Percentiles rank a stretch among this genome's conserved stretches.
Evolutionary conservation across 192 early-diverging fungal genomes (phyloP).

Genomic region (Spizellomyces punctatus): DNA sequence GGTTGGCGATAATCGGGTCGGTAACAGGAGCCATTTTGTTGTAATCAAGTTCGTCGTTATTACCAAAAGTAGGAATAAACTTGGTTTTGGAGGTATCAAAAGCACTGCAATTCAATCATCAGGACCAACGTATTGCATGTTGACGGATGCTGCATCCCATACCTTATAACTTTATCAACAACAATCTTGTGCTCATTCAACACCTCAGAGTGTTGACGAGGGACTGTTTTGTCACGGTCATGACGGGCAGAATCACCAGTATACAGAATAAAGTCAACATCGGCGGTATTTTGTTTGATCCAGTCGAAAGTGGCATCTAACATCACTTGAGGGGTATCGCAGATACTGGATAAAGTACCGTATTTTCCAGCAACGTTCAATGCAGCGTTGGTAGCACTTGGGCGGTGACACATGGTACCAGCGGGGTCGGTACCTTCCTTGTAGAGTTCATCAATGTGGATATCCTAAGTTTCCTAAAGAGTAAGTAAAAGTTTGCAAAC

Average conservation of each 20-base stretch:
- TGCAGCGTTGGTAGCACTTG: slow-evolving; percentile 4
- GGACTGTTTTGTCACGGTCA: slow-evolving; percentile 27
- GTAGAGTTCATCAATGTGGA: slow-evolving; percentile 33
- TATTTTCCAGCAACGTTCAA: slow-evolving; percentile 32
- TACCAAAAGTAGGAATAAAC: slow-evolving; percentile 35
- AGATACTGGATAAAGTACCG: slow-evolving; percentile 23
- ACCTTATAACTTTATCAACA: slow-evolving; percentile 16
- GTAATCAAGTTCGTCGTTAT: slow-evolving; percentile 36
- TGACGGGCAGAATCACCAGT: slow-evolving; percentile 42
- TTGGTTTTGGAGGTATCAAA: slow-evolving; percentile 21
- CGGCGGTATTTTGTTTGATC: slow-evolving; percentile 18
- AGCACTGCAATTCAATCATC: not conserved
- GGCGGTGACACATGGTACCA: slow-evolving; percentile 22
- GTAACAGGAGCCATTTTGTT: slow-evolving; percentile 12
- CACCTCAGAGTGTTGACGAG: slow-evolving; percentile 1
- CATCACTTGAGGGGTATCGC: slow-evolving; percentile 31
- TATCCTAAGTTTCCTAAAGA: not conserved
- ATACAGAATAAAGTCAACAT: slow-evolving; percentile 38
- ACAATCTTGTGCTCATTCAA: slow-evolving; percentile 20
- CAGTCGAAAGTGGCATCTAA: slow-evolving; percentile 34
- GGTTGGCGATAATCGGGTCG: slow-evolving; percentile 28
- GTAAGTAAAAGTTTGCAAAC: not conserved
- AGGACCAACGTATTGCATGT: not conserved
- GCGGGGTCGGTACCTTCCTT: slow-evolving; percentile 23
- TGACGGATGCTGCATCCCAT: not conserved